Base-by-base conservation (phyloP, 139 green algal species). In the Auxenochlorella protothecoides region DNA sequence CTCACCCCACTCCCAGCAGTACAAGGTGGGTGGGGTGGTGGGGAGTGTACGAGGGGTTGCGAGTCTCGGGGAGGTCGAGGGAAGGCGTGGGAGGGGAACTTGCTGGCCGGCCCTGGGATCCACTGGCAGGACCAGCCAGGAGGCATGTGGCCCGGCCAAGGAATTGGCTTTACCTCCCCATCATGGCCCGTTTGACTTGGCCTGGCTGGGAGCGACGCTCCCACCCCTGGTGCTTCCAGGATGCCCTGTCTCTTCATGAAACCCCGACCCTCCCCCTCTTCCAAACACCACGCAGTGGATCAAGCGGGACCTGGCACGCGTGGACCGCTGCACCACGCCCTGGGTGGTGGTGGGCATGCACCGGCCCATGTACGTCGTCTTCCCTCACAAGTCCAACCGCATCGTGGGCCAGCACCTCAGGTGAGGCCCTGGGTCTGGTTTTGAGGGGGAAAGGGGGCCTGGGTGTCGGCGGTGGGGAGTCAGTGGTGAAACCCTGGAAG, bases 281-380 rank as follows among this genome's bases (percentile, higher is more conserved):
- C 27, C 27, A 44, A 44, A 44, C 27, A 44, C 27, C 27, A 44
- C 27, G 70, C 81, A 86, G 56, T 96, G 88, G 85, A 76, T 94
- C 64, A 69, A 83, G 69, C 52, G 62, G 10, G 86, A 92, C 53
- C 76, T 95, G 68, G 70, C 56, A 44, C 53, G n/a, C 5, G 88
- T 92, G 57, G 86, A 95, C 76, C 79, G 89, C 44, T 89, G 83
- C 68, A 0, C 4, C 3, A 93, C 88, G 3, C 90, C 90, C 14
- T 96, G 90, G 90, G 57, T 93, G 65, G 68, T 92, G 15, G 72
- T 78, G 54, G 74, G 51, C 9, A 70, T 90, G 66, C 90, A 96
- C 76, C 80, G 90, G 8, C 90, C 90, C n/a, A 81, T 92, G 78
- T 93, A 94, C 63, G 86, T 94, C 16, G 81, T 91, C 5, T 89